Percentiles rank a stretch among this genome's conserved stretches.
These are phyloP conservation scores for Juncus inflexus DNA, from an alignment of 176 grass and related monocot species.

Conservation along the genomic window DNA sequence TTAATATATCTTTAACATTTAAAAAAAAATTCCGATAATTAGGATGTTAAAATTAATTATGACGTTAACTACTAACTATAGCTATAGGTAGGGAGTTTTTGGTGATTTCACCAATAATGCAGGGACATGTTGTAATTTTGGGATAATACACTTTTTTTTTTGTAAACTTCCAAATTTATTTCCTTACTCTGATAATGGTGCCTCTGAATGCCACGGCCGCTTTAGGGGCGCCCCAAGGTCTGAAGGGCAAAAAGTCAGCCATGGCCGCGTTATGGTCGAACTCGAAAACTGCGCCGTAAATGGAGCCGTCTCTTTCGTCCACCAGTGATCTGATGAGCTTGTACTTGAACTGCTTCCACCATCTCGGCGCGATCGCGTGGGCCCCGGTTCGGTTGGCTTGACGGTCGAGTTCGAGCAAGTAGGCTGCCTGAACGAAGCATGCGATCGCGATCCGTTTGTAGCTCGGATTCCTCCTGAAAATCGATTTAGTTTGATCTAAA, in stretches of 20 bases:
- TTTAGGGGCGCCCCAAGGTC: conserved; percentile 67
- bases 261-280: conserved; percentile 64
- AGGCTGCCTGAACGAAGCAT: conserved; percentile 64
- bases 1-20: no score
- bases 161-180: no score
- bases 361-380: conserved; percentile 56
- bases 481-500: no score
- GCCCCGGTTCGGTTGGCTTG: conserved; percentile 46
- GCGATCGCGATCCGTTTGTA: conserved; percentile 75
- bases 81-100: no score
- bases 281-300: conserved; percentile 66
- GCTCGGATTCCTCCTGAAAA: conserved; percentile 63
- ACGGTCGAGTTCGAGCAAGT: conserved; percentile 75
- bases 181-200: conserved; percentile 42
- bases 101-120: no score
- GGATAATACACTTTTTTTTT: no score
- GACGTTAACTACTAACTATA: no score
- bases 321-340: conserved; percentile 51
- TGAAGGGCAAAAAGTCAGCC: conserved; percentile 47
- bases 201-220: conserved; percentile 58
- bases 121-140: no score
- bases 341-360: conserved; percentile 90
- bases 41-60: no score
- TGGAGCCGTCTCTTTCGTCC: conserved; percentile 67
- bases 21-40: no score